Conservation (phyloP, 2,329 filamentous ascomycete genomes). For the Arthrobotrys iridis region DNA sequence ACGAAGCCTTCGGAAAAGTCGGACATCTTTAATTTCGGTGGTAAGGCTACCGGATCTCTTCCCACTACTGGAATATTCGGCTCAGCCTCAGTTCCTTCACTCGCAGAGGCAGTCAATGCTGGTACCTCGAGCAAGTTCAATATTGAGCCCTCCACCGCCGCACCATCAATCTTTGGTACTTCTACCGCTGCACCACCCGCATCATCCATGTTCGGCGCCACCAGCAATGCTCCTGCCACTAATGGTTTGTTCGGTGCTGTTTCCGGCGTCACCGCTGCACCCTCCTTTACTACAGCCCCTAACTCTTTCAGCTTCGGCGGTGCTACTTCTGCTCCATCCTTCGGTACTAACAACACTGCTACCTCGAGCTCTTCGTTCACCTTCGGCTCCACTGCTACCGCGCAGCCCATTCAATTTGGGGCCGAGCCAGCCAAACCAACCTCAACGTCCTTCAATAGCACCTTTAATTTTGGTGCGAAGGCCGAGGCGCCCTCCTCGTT, state of each 20-base stretch:
- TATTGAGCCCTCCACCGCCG: conserved; percentile 26
- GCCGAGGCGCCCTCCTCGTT: conserved; percentile 30
- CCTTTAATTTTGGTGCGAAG: conserved; percentile 22
- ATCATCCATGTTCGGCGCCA: conserved; percentile 21
- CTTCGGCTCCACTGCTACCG: conserved; percentile 45
- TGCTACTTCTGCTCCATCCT: conserved; percentile 25
- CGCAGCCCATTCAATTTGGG: conserved; percentile 35
- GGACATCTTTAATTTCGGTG: background rate
- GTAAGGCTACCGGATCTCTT: background rate
- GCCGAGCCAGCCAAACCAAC: conserved; percentile 34
- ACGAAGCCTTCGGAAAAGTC: background rate
- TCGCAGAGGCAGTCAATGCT: conserved; percentile 1
- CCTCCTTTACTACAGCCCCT: conserved; percentile 31
- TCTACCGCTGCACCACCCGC: conserved; percentile 11
- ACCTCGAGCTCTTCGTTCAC: conserved; percentile 47
- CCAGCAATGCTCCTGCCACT: conserved; percentile 27
- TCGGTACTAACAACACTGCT: conserved; percentile 35
- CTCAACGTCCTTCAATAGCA: conserved; percentile 30
- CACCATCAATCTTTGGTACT: conserved; percentile 10
- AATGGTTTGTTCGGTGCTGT: conserved; percentile 49
- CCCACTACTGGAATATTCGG: conserved; percentile 36
- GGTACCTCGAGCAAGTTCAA: conserved; percentile 14
- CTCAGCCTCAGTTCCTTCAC: background rate
- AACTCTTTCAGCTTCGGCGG: conserved; percentile 15
- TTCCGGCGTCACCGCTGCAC: conserved; percentile 32